Conservation (phyloP, 164 flowering plant genomes). For the Aristolochia contorta region DNA sequence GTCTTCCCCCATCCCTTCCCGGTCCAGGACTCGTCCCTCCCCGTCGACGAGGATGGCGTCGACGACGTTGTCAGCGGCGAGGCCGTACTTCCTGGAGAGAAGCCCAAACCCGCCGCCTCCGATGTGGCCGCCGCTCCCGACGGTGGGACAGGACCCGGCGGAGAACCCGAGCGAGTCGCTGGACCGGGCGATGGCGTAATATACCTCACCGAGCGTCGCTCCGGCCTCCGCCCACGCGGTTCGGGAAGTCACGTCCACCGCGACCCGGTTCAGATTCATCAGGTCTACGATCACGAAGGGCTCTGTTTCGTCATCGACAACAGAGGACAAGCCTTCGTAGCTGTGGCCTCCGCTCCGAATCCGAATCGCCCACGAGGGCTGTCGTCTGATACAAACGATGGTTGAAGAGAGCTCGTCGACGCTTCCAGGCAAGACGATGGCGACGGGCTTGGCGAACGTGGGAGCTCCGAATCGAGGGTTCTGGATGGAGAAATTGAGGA, state of each 20-base stretch:
- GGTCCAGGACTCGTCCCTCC: slow-evolving; percentile 10
- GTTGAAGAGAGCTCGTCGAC: slow-evolving; percentile 12
- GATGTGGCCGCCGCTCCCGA: slow-evolving; percentile 24
- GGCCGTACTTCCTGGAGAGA: slow-evolving; percentile 23
- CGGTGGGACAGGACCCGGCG: slow-evolving; percentile 26
- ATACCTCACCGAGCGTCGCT: slow-evolving; percentile 25
- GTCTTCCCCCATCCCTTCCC: slow-evolving; percentile 20
- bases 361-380: slow-evolving; percentile 10
- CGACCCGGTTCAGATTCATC: slow-evolving; percentile 19
- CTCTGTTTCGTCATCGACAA: neutral
- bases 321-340: slow-evolving; percentile 19
- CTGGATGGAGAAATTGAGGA: slow-evolving; percentile 17
- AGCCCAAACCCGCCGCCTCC: slow-evolving; percentile 27
- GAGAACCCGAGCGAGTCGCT: slow-evolving; percentile 18
- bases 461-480: slow-evolving; percentile 16
- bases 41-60: slow-evolving; percentile 18
- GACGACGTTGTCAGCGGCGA: slow-evolving; percentile 22
- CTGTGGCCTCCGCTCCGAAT: slow-evolving; percentile 24
- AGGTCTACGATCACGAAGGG: slow-evolving; percentile 19
- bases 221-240: slow-evolving; percentile 27
- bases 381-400: slow-evolving; percentile 14
- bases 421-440: slow-evolving; percentile 15
- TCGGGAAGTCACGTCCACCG: slow-evolving; percentile 10
- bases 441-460: slow-evolving; percentile 9
- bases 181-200: slow-evolving; percentile 14